Base-by-base conservation (phyloP, 2,329 filamentous ascomycete species). In the Fusarium udum region DNA sequence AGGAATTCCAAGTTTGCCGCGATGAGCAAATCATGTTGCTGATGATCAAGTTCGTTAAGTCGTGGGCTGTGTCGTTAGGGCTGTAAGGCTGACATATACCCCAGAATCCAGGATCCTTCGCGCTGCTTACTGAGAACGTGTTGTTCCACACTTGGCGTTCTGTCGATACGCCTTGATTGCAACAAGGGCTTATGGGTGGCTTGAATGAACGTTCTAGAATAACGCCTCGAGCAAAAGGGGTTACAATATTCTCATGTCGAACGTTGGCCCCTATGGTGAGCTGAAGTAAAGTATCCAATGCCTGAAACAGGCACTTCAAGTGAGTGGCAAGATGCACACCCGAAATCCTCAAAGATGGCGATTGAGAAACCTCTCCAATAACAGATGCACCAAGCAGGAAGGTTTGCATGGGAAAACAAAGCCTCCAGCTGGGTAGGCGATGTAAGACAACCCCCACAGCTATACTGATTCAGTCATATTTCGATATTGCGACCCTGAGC, bases 1-100 rank as follows among this genome's bases (percentile, higher is more conserved):
- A 59, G 15, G 13, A 24, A 61, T 72, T 59, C 61, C 28, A 49
- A 60, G 34, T 58, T 48, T 64, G 26, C 51, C 24, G 31, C 32
- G 40, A 61, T 34, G 40, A 69, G 55, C 69, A 60, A 75, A 73
- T 62, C 46, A 68, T 52, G 43, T 49, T 52, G 59, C 62, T 60
- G 40, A 64, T 67, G 59, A 53, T 63, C 39, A 49, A 71, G 43
- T 52, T 64, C 40, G 34, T 43, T 34, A 60, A 61, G 36, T 46
- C 40, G 49, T 22, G 60, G 67, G 67, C 60, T 66, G 61, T 68
- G 64, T 62, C 53, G 61, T 64, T 77, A 77, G 74, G 75, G 75
- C 75, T 77, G 74, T 77, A 77, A 76, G 75, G 75, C 75, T 77
- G 75, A 77, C 75, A 69, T 72, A 67, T 62, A 74, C 63, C 71